These are phyloP conservation scores for Thymus mandschuricus DNA, from an alignment of 257 asterid genomes.

Conservation along the genomic window DNA sequence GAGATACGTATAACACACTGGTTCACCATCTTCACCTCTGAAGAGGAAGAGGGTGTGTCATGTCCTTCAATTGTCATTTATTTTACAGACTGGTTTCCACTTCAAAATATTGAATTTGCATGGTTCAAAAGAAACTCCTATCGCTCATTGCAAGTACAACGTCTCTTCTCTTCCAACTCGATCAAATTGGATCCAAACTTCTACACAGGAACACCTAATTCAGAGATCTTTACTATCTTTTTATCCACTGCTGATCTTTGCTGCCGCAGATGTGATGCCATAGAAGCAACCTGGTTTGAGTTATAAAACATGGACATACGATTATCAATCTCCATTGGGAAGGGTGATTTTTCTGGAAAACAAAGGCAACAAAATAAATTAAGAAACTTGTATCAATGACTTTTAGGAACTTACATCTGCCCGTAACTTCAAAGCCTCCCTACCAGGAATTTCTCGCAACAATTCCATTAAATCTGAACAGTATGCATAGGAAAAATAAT, in stretches of 20 bases:
- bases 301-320: constrained; percentile 12
- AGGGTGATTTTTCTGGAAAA: neutral
- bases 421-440: constrained; percentile 86
- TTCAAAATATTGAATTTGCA: neutral
- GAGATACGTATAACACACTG: too few relatives aligned
- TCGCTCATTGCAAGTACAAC: neutral
- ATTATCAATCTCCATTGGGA: neutral
- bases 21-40: too few relatives aligned
- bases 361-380: constrained; percentile 14
- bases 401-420: constrained; percentile 67
- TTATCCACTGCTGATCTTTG: constrained; percentile 68
- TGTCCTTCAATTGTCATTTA: neutral
- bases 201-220: constrained; percentile 80
- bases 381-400: constrained; percentile 15
- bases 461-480: constrained; percentile 74
- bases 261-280: constrained; percentile 80
- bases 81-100: neutral
- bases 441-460: constrained; percentile 87
- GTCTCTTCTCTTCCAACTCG: constrained; percentile 15
- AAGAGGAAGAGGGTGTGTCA: too few relatives aligned
- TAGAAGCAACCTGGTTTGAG: constrained; percentile 77
- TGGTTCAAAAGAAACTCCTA: neutral
- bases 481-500: constrained; percentile 19
- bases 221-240: constrained; percentile 70
- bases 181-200: neutral